Evolutionary conservation across 306 rosid genomes (phyloP).

Genomic region (Arachis stenosperma): DNA sequence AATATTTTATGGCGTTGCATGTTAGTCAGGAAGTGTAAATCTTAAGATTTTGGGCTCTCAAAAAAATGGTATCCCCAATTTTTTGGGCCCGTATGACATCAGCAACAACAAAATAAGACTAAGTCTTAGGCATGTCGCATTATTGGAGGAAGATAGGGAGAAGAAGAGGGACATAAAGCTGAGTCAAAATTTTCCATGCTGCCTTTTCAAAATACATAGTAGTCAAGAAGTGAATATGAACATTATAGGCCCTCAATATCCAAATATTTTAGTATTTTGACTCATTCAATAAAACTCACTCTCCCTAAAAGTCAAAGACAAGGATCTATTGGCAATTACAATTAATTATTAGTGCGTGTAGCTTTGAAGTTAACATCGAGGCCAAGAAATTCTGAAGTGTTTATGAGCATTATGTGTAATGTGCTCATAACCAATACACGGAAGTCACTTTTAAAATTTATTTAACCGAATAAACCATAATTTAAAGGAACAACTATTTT

Average conservation of each 20-base stretch:
- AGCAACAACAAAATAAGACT: background rate
- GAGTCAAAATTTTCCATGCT: constrained; percentile 37
- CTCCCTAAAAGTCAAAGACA: constrained; percentile 8
- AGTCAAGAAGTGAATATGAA: constrained; percentile 8
- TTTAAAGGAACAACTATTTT: too few relatives aligned
- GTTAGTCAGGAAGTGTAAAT: background rate
- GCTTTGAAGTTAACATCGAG: background rate
- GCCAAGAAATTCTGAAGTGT: background rate
- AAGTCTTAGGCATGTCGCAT: constrained; percentile 16
- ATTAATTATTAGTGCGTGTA: background rate
- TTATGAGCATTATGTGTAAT: too few relatives aligned
- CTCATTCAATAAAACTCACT: constrained; percentile 4
- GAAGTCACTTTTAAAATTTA: too few relatives aligned
- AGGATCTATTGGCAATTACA: background rate
- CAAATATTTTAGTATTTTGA: constrained; percentile 42
- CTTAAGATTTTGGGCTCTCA: background rate
- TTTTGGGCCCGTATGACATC: background rate
- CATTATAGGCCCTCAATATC: background rate
- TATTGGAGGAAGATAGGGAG: constrained; percentile 8
- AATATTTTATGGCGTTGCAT: background rate
- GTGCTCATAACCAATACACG: too few relatives aligned
- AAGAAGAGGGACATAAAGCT: background rate
- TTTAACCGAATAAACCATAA: too few relatives aligned
- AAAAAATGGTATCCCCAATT: background rate
- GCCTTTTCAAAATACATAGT: constrained; percentile 15